A percentile compares a stretch with the other conserved stretches of the same genome.
phyloP scores from a whole-genome alignment of 2,329 filamentous ascomycete species.

The Podosphaera aphanis region DNA sequence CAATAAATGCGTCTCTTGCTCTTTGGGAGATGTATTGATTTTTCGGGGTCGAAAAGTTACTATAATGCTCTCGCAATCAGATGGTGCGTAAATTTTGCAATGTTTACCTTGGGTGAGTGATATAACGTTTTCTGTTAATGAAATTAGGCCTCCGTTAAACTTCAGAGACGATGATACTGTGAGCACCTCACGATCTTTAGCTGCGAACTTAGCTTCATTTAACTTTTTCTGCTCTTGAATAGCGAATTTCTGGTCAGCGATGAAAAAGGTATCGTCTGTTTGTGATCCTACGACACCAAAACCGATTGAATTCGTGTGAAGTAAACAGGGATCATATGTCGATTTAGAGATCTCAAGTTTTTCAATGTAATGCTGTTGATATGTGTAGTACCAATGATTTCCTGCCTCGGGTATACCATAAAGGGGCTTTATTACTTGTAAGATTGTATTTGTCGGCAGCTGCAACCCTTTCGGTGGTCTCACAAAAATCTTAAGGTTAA shows the following conservation, averaged over 20 bases:
- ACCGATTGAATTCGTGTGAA: not conserved
- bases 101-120: not conserved
- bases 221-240: not conserved
- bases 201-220: not conserved
- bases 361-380: not conserved
- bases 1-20: not conserved
- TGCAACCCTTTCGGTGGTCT: not conserved
- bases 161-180: not conserved
- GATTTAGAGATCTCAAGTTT: not conserved
- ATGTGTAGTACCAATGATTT: not conserved
- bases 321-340: not conserved
- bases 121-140: not conserved
- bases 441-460: not conserved
- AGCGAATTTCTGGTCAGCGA: not conserved
- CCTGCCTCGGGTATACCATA: not conserved
- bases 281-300: conserved; percentile 1
- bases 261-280: conserved; percentile 1
- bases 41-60: not conserved
- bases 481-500: not conserved
- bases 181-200: not conserved
- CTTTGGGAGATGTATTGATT: not conserved
- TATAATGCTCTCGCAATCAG: not conserved
- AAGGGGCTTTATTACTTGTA: not conserved
- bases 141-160: conserved; percentile 1
- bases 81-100: not conserved